Evolutionary conservation across 2,329 filamentous ascomycete genomes (phyloP).

Genomic region (Plectosphaerella sp.): DNA sequence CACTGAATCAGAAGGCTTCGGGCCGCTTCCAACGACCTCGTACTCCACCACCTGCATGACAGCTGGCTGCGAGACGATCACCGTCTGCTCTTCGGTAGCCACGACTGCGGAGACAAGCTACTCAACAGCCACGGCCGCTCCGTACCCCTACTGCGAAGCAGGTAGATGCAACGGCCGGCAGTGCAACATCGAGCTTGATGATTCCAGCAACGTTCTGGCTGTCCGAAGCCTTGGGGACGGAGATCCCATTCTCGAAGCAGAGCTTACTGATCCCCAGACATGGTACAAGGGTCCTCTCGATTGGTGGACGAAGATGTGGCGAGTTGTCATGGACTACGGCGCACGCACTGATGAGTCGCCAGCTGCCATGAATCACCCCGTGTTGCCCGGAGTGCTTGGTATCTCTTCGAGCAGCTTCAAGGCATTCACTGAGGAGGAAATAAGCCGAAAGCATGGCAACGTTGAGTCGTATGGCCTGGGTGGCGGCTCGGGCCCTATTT

Average conservation of each 20-base stretch:
- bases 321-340: slow-evolving; percentile 6
- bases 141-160: slow-evolving; percentile 2
- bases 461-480: neutral
- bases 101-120: slow-evolving; percentile 7
- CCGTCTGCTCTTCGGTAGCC: slow-evolving; percentile 5
- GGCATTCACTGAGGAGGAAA: neutral
- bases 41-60: slow-evolving; percentile 7
- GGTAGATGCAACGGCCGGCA: neutral
- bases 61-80: slow-evolving; percentile 7
- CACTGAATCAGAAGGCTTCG: neutral
- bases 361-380: neutral
- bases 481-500: slow-evolving; percentile 10
- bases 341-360: neutral
- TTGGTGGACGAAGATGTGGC: slow-evolving; percentile 12
- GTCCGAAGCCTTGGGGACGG: slow-evolving; percentile 1
- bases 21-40: neutral
- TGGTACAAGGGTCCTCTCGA: slow-evolving; percentile 5
- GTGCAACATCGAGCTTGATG: slow-evolving; percentile 1
- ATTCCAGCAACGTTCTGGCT: neutral
- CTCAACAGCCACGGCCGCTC: slow-evolving; percentile 3
- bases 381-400: neutral
- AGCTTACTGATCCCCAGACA: slow-evolving; percentile 3
- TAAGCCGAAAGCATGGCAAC: neutral
- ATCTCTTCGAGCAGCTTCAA: neutral
- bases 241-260: slow-evolving; percentile 4